Percentiles rank a stretch among this genome's conserved stretches.
Evolutionary conservation across 1,284 basidiomycete genomes (phyloP).

Genomic region (Pisolithus thermaeus): DNA sequence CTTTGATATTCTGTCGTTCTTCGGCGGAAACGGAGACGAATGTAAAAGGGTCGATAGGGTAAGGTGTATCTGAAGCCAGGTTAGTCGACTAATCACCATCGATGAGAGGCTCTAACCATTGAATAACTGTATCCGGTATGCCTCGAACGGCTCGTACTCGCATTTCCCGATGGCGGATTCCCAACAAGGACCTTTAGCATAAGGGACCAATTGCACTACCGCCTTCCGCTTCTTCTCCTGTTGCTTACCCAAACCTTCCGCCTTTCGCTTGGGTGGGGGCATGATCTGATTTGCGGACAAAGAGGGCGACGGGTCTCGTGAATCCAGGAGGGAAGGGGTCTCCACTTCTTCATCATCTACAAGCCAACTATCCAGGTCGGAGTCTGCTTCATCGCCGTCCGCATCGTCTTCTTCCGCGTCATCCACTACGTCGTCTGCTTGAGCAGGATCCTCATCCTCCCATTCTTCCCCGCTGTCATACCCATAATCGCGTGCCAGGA

Average conservation of each 20-base stretch:
- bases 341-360: constrained; percentile 70
- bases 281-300: constrained; percentile 31
- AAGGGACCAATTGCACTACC: constrained; percentile 69
- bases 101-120: constrained; percentile 48
- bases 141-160: constrained; percentile 57
- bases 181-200: constrained; percentile 73
- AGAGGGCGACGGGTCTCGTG: constrained; percentile 36
- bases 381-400: constrained; percentile 55
- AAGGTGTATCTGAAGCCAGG: constrained; percentile 54
- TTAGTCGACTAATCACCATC: neutral
- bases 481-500: constrained; percentile 67
- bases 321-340: constrained; percentile 36
- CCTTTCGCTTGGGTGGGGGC: constrained; percentile 48
- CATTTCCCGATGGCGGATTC: constrained; percentile 59
- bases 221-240: constrained; percentile 63
- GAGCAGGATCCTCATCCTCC: constrained; percentile 71
- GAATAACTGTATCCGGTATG: constrained; percentile 69
- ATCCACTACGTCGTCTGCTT: constrained; percentile 67
- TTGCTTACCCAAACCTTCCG: constrained; percentile 40
- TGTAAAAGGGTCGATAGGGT: constrained; percentile 72
- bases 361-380: constrained; percentile 72
- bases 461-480: constrained; percentile 86
- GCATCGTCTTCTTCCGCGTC: constrained; percentile 64
- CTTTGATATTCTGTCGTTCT: constrained; percentile 23
- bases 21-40: constrained; percentile 52